Percentiles rank a stretch among this genome's conserved stretches.
Evolutionary conservation across 768 basidiomycete genomes (phyloP).

Genomic region (Suillus luteus): DNA sequence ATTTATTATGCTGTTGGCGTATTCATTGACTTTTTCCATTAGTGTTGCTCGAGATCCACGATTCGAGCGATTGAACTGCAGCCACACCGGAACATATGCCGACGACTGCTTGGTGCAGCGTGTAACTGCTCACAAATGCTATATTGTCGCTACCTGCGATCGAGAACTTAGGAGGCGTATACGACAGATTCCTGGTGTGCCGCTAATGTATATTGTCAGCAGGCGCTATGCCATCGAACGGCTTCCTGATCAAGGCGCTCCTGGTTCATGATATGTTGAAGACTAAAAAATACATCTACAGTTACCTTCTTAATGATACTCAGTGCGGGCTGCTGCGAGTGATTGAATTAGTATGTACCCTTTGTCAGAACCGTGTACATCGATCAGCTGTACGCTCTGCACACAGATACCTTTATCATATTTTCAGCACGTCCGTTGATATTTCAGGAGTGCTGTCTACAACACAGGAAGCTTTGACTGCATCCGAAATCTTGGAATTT

Average conservation of each 20-base stretch:
- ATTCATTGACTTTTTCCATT: conserved; percentile 15
- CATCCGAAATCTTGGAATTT: background rate
- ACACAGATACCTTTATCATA: background rate
- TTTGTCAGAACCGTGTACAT: background rate
- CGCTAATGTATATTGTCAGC: conserved; percentile 96
- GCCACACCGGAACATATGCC: conserved; percentile 96
- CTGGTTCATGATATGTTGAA: conserved; percentile 40
- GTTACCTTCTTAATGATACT: background rate
- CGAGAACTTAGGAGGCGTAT: conserved; percentile 89
- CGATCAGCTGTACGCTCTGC: background rate
- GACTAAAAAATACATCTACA: background rate
- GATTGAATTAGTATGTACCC: background rate
- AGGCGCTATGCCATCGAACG: conserved; percentile 93
- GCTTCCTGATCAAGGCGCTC: conserved; percentile 90
- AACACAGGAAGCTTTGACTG: background rate
- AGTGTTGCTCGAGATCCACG: conserved; percentile 97
- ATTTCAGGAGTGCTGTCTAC: background rate
- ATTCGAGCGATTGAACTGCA: conserved; percentile 91
- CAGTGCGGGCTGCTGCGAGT: background rate
- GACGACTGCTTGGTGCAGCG: conserved; percentile 98
- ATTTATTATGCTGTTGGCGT: background rate
- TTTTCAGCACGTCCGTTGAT: background rate
- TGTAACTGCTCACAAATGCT: conserved; percentile 93
- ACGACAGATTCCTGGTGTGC: conserved; percentile 90
- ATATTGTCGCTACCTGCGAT: conserved; percentile 97